Base-by-base conservation (phyloP, 805 yeast genomes). In the Yarrowia sp. region DNA sequence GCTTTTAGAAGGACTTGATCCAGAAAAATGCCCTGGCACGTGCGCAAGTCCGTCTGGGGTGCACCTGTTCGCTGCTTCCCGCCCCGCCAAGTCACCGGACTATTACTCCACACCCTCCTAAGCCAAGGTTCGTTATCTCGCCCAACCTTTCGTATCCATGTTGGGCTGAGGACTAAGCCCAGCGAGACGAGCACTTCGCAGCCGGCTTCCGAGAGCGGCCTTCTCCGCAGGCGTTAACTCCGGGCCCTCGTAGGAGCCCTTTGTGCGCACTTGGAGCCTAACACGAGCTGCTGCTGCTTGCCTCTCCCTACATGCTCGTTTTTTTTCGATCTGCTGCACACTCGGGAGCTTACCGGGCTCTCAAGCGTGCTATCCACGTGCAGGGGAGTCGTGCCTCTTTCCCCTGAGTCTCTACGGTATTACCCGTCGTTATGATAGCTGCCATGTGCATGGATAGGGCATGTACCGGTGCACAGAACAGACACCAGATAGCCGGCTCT, bases 351-450 rank as follows among this genome's bases (percentile, higher is more conserved):
- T 44, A 44, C 33, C 25, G 22, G 35, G 21, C n/a, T 42, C 10
- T 42, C 49, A 25, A 42, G 49, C 49, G 33, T 32, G 12, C 33
- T 42, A 44, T 29, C 51, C 35, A 29, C 51, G 35, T 44, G 49
- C 22, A 27, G 39, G 21, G 14, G 22, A 16, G 21, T 32, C 36
- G 36, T 3, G 36, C n/a, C 7, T 16, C 36, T 14, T 32, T 14
- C n/a, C n/a, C 14, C n/a, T 5, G 22, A 14, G 18, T 19, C 14
- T 36, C 41, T 6, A 14, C 14, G 16, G n/a, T 16, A 21, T 38
- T n/a, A n/a, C 24, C 21, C 12, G 10, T 6, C 12, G 18, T n/a
- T 22, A 41, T 41, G 32, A 27, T 42, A 42, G 18, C 27, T 8
- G 19, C 12, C 13, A 12, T 3, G 16, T 42, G 49, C 49, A 42